phyloP scores from a whole-genome alignment of 192 early-diverging fungal genomes.

The Mycoemilia scoparia region DNA sequence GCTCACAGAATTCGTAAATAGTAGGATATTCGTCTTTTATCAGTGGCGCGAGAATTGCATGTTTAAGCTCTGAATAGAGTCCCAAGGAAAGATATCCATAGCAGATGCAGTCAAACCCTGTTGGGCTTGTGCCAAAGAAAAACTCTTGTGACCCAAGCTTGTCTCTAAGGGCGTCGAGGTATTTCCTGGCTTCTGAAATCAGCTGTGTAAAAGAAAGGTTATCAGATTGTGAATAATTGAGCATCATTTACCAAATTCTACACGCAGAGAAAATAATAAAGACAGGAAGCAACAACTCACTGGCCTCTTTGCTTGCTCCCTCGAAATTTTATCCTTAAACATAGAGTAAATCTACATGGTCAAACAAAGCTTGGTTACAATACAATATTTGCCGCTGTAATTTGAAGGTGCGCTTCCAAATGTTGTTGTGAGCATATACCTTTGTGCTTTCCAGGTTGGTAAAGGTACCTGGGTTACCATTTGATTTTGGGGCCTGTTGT shows the following conservation, averaged over 20 bases:
- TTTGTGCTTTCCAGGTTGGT: not conserved
- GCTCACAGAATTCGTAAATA: slow-evolving; percentile 10
- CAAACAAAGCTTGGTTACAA: no score
- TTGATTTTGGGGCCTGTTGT: slow-evolving; percentile 27
- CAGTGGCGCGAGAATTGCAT: slow-evolving; percentile 12
- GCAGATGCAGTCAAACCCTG: slow-evolving; percentile 59
- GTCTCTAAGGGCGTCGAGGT: slow-evolving; percentile 41
- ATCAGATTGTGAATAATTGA: slow-evolving; percentile 9
- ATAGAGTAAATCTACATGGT: slow-evolving; percentile 12
- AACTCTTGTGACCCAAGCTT: slow-evolving; percentile 60
- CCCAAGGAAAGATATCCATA: slow-evolving; percentile 74
- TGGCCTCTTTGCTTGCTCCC: slow-evolving; percentile 23
- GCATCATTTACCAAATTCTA: slow-evolving; percentile 14
- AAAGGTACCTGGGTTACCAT: slow-evolving; percentile 2
- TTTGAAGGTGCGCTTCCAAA: no score
- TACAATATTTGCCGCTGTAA: no score
- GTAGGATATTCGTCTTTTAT: slow-evolving; percentile 10
- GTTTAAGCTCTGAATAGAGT: slow-evolving; percentile 49
- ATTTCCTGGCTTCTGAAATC: slow-evolving; percentile 53
- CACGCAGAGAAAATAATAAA: no score
- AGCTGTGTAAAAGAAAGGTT: slow-evolving; percentile 9
- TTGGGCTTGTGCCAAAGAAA: slow-evolving; percentile 66
- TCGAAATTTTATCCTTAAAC: slow-evolving; percentile 23
- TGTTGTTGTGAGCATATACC: slow-evolving; percentile 3
- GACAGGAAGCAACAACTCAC: no score